Base-by-base conservation (phyloP, 2,329 filamentous ascomycete species). In the Phaeophleospora eucalypticola region DNA sequence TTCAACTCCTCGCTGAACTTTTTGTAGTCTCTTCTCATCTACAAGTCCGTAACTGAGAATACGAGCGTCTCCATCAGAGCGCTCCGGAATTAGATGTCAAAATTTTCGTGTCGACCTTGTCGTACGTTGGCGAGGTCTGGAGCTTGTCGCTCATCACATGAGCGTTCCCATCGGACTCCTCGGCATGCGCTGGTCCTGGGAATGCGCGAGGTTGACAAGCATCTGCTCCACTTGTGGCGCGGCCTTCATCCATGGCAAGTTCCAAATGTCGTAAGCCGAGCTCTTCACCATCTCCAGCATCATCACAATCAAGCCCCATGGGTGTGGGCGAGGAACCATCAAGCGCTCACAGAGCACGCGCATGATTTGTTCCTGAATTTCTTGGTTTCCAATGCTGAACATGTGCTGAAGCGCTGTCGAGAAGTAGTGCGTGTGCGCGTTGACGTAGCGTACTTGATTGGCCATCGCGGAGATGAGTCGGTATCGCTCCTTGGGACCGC, bases 271-370 rank as follows among this genome's bases (percentile, higher is more conserved):
- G 68, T 91, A 94, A 64, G 83, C 87, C 44, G 87, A 84, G 65
- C 95, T 96, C 75, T 95, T 94, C 57, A 95, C 77, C 47, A 98
- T 78, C 72, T 97, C 93, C 53, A 93, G 73, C 51, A 95, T 79
- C 29, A 89, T 91, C 53, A 90, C 84, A 65, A 96, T 84, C 36
- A 98, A 73, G 10, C 94, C 94, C 91, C 91, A 97, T 15, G 94
- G 91, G 66, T 97, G 91, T 43, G 91, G 91, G 71, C 90, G 89
- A 66, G 88, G 89, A 17, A 89, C 86, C 49, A 94, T 81, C 38
- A 96, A 75, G 40, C 93, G 82, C 75, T 98, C 93, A 32, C 96
- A 76, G 37, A 98, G 74, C 18, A 96, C 83, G 38, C 91, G 82
- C 43, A 89, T 88, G 48, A 98, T 91, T 66, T 94, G 88, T 71